Percentiles rank a stretch among this genome's conserved stretches.
phyloP scores from a whole-genome alignment of 306 rosid species.

The Aeschynomene evenia region DNA sequence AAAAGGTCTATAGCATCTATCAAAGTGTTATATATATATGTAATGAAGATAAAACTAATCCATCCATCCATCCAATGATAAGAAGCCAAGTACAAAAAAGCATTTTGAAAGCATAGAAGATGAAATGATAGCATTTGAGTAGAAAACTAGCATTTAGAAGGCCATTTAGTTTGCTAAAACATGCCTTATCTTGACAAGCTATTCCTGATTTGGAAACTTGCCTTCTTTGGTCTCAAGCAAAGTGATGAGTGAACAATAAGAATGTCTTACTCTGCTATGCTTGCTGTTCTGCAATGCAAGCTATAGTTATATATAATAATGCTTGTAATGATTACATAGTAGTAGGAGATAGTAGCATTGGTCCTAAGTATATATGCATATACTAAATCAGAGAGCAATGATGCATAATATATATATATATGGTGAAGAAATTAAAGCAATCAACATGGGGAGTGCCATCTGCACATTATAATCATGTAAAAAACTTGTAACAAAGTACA shows the following conservation, averaged over 20 bases:
- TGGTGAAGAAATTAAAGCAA: background rate
- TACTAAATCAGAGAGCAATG: background rate
- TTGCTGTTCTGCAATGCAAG: conserved; percentile 1
- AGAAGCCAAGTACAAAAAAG: conserved; percentile 37
- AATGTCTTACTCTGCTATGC: background rate
- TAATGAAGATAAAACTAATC: conserved; percentile 26
- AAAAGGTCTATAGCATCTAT: conserved; percentile 25
- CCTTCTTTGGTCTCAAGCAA: conserved; percentile 38
- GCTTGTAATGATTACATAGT: conserved; percentile 23
- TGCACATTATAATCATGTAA: background rate
- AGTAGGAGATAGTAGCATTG: background rate
- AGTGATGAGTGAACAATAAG: conserved; percentile 37
- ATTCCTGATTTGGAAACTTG: conserved; percentile 17
- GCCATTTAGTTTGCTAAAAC: background rate
- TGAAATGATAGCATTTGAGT: conserved; percentile 37
- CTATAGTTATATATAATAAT: conserved; percentile 9
- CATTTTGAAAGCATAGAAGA: background rate
- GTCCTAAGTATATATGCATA: background rate
- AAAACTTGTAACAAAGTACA: background rate
- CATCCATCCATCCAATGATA: conserved; percentile 38
- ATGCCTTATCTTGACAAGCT: background rate
- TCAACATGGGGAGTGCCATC: background rate
- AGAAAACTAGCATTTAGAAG: background rate
- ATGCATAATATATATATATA: background rate
- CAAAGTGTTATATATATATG: conserved; percentile 10